Base-by-base conservation (phyloP, 495 filamentous ascomycete genomes). In the Penicillium paradoxum region DNA sequence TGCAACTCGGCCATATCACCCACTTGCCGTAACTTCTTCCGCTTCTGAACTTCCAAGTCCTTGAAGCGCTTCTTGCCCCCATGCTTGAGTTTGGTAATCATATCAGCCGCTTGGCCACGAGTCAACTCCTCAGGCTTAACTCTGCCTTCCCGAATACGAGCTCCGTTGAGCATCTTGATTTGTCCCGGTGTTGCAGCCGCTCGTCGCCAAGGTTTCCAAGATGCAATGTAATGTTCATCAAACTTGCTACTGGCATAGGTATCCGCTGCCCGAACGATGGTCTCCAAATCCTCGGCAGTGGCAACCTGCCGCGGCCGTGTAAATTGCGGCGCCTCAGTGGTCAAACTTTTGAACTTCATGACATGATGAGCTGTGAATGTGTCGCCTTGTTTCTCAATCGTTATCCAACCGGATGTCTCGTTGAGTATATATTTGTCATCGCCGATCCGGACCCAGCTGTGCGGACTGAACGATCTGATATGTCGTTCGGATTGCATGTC, bases 31-130 rank as follows among this genome's bases (percentile, higher is more conserved):
- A 63, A 51, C 30, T 45, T 61, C 42, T 69, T 65, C 54, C 66
- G 74, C 50, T 75, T 66, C 49, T 63, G 64, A 50, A 71, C 72
- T 24, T 55, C 52, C 21, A 54, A 78, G 15, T 70, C 73, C 76
- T 62, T 78, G 59, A 86, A 92, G 33, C 80, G 77, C 10, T 87
- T 86, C 58, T 82, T 82, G 9, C 87, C 88, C 0, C 93, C 93
- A 64, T 89, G 84, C 58, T 85, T 90, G 51, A 96, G 58, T 63
- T 96, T 96, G 2, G 88, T 95, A 54, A 97, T 96, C 81, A 96
- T 90, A 71, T 98, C 93, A 17, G 78, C 79, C 29, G 93, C 95
- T 59, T 82, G 80, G 1, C 93, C 93, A 49, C 90, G 89, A 4
- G 82, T 95, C 37, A 96, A 52, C 27, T 81, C 76, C 1, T 62